A percentile compares a stretch with the other conserved stretches of the same genome.
phyloP scores from a whole-genome alignment of 139 green algal genomes.

The Micractinium conductrix region DNA sequence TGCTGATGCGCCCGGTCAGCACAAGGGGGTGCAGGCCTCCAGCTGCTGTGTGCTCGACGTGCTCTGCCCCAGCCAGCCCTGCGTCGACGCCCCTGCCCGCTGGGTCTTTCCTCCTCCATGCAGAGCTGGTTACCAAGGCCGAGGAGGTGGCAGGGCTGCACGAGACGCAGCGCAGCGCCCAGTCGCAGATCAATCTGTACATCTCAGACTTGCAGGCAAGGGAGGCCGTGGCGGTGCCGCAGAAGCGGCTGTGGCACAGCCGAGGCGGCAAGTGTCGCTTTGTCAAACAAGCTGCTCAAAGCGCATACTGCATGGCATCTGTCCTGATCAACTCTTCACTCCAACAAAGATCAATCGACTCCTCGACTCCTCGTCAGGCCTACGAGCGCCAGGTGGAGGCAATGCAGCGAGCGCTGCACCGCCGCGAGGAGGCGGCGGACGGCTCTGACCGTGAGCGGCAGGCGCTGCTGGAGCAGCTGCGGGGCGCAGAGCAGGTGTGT shows the following conservation, averaged over 20 bases:
- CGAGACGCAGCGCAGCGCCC: conserved; percentile 52
- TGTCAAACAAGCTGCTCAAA: background rate
- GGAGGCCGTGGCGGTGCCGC: no score
- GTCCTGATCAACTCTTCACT: no score
- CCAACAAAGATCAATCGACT: no score
- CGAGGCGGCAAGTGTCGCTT: no score
- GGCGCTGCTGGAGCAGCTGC: conserved; percentile 68
- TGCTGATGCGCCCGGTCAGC: no score
- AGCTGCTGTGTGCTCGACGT: no score
- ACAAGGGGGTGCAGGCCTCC: background rate
- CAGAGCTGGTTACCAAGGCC: conserved; percentile 52
- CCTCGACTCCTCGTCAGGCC: conserved; percentile 57
- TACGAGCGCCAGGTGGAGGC: conserved; percentile 78
- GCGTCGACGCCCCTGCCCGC: background rate
- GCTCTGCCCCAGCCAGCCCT: background rate
- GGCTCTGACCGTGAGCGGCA: conserved; percentile 61
- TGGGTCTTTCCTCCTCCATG: background rate
- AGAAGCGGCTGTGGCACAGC: no score
- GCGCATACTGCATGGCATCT: no score
- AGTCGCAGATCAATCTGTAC: conserved; percentile 66
- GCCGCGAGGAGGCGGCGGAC: conserved; percentile 53
- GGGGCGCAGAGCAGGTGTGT: conserved; percentile 68
- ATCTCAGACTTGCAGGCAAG: conserved; percentile 71
- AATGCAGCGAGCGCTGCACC: conserved; percentile 61
- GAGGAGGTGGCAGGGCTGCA: conserved; percentile 63